Percentiles rank a stretch among this genome's conserved stretches.
Evolutionary conservation across 1,284 basidiomycete species (phyloP).

Genomic region (Moesziomyces sp.): DNA sequence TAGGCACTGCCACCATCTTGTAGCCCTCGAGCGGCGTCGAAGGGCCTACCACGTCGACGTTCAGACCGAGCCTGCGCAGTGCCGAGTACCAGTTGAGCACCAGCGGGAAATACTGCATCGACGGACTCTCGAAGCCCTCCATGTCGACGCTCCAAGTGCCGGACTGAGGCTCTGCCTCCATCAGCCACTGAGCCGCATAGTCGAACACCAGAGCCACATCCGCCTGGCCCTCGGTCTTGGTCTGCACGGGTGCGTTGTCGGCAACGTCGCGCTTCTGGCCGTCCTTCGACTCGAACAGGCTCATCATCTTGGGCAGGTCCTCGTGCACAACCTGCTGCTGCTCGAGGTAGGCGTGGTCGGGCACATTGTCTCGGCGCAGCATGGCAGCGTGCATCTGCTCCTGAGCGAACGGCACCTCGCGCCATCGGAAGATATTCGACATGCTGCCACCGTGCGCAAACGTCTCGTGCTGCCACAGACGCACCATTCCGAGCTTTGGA

Average conservation of each 20-base stretch:
- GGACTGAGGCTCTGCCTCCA: constrained; percentile 49
- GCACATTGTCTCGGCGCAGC: constrained; percentile 48
- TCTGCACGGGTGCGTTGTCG: constrained; percentile 18
- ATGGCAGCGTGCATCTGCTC: constrained; percentile 57
- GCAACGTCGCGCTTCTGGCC: constrained; percentile 14
- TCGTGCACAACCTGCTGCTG: constrained; percentile 47
- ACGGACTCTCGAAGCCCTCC: constrained; percentile 31
- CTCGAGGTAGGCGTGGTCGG: constrained; percentile 41
- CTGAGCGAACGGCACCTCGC: constrained; percentile 49
- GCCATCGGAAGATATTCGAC: constrained; percentile 52
- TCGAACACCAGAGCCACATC: constrained; percentile 47
- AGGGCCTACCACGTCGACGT: constrained; percentile 47
- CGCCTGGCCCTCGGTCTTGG: constrained; percentile 27
- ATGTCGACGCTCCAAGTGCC: constrained; percentile 35
- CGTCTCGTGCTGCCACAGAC: constrained; percentile 52
- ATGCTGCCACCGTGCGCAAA: constrained; percentile 47
- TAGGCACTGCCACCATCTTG: constrained; percentile 47
- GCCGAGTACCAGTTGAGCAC: constrained; percentile 47
- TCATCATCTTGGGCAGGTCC: constrained; percentile 33
- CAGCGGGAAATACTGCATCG: constrained; percentile 44
- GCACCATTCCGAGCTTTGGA: constrained; percentile 42
- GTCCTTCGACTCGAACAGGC: constrained; percentile 11
- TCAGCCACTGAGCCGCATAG: constrained; percentile 35
- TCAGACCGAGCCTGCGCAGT: constrained; percentile 47
- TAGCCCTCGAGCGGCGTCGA: constrained; percentile 33